These are phyloP conservation scores for Fraxinus latifolia DNA, from an alignment of 305 asterid species.

Conservation along the genomic window DNA sequence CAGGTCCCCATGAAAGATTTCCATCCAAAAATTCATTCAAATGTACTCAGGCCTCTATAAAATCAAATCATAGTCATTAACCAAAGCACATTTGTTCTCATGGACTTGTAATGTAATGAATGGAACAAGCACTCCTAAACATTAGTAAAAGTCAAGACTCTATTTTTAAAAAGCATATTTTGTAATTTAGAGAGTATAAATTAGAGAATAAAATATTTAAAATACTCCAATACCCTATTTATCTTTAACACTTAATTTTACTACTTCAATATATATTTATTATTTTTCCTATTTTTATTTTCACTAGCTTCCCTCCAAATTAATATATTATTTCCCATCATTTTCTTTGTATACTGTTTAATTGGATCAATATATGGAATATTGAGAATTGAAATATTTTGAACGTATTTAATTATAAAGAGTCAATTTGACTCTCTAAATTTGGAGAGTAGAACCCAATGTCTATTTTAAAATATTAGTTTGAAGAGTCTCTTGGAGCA, in stretches of 20 bases:
- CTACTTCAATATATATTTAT: neutral
- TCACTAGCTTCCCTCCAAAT: neutral
- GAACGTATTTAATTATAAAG: no score
- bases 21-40: neutral
- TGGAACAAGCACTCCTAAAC: no score
- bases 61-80: no score
- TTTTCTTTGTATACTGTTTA: no score
- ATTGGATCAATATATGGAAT: neutral
- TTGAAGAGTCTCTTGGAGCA: neutral
- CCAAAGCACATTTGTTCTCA: no score
- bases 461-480: neutral
- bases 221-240: neutral
- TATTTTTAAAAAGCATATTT: no score
- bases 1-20: neutral
- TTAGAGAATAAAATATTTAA: neutral
- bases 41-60: no score
- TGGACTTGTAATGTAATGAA: no score
- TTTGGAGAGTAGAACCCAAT: neutral
- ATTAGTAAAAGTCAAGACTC: no score
- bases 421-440: neutral
- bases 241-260: neutral
- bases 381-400: neutral
- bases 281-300: neutral
- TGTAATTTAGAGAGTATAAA: no score
- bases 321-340: neutral